phyloP scores from a whole-genome alignment of 108 stramenopile species.

The Fistulifera solaris region DNA sequence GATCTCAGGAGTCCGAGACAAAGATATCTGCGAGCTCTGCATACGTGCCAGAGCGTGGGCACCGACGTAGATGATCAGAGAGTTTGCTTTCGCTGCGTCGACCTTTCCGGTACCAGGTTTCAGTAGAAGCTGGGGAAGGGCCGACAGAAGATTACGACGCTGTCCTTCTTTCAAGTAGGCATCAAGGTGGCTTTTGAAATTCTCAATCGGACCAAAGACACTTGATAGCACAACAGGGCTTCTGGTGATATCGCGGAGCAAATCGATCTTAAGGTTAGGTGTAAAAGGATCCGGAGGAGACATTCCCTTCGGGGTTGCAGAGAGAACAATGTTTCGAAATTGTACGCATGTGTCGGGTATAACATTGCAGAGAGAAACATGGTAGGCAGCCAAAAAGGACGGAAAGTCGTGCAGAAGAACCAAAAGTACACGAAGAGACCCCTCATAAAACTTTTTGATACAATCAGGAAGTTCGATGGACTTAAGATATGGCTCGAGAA shows the following conservation, averaged over 20 bases:
- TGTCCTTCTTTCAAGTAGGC: constrained; percentile 84
- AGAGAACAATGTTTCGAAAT: constrained; percentile 94
- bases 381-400: constrained; percentile 92
- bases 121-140: constrained; percentile 57
- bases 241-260: constrained; percentile 88
- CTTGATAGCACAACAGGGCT: constrained; percentile 88
- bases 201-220: constrained; percentile 62
- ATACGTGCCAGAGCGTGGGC: constrained; percentile 79
- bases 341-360: constrained; percentile 97
- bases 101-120: constrained; percentile 62
- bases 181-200: constrained; percentile 80
- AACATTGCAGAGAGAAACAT: constrained; percentile 94
- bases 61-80: constrained; percentile 94
- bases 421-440: constrained; percentile 90
- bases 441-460: constrained; percentile 92
- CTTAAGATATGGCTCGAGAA: constrained; percentile 89
- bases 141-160: constrained; percentile 60
- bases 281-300: constrained; percentile 97
- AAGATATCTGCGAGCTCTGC: constrained; percentile 67
- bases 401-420: constrained; percentile 98
- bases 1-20: constrained; percentile 79
- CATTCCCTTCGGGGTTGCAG: constrained; percentile 96
- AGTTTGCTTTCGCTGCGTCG: constrained; percentile 85
- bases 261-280: constrained; percentile 96
- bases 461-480: constrained; percentile 73